Evolutionary conservation across 768 basidiomycete genomes (phyloP).

Genomic region (Mycena metata): DNA sequence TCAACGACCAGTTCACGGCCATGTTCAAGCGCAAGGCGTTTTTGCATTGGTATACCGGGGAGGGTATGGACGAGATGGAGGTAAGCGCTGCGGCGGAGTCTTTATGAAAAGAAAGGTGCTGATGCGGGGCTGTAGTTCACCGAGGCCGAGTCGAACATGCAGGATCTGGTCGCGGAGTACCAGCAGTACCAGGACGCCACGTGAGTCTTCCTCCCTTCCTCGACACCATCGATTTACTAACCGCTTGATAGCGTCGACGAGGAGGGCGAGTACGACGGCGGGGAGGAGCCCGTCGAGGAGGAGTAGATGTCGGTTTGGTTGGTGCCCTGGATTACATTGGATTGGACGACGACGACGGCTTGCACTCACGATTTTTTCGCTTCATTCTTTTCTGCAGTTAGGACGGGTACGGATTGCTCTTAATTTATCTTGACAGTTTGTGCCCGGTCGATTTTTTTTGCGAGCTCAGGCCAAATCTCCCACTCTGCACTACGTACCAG

Average conservation of each 20-base stretch:
- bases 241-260: slow-evolving; percentile 75
- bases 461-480: no score
- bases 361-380: no score
- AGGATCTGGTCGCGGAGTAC: slow-evolving; percentile 98
- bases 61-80: slow-evolving; percentile 99
- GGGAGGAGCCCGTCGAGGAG: slow-evolving; percentile 73
- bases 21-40: slow-evolving; percentile 99
- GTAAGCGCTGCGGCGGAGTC: slow-evolving; percentile 47
- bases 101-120: not conserved
- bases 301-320: slow-evolving; percentile 47
- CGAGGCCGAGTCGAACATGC: slow-evolving; percentile 99
- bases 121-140: slow-evolving; percentile 76
- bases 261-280: slow-evolving; percentile 82
- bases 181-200: slow-evolving; percentile 96
- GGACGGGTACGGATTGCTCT: no score
- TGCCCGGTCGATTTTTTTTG: no score
- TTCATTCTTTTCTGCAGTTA: no score
- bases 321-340: no score
- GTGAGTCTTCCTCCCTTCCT: slow-evolving; percentile 63
- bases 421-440: no score
- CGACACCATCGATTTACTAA: slow-evolving; percentile 22
- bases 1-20: slow-evolving; percentile 97
- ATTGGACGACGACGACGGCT: slow-evolving; percentile 2
- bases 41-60: slow-evolving; percentile 99
- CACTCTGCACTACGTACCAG: no score